Conservation (phyloP, 1,284 basidiomycete genomes). For the Malassezia restricta region DNA sequence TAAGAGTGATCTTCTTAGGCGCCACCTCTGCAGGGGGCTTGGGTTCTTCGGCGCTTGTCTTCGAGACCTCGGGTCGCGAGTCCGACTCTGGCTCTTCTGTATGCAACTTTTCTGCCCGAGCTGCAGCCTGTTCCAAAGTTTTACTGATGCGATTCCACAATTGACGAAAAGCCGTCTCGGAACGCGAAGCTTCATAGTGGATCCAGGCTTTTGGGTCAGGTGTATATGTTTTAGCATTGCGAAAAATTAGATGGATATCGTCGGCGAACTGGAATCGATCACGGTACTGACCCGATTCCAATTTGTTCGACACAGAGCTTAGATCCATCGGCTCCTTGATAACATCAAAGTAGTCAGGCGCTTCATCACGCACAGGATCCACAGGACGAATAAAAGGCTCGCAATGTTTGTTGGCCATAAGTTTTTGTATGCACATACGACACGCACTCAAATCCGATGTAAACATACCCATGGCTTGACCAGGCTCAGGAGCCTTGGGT, state of each 20-base stretch:
- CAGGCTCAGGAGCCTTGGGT: constrained; percentile 39
- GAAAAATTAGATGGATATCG: constrained; percentile 77
- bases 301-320: constrained; percentile 71
- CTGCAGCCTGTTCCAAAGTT: constrained; percentile 43
- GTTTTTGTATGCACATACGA: constrained; percentile 67
- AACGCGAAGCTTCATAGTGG: constrained; percentile 61
- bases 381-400: constrained; percentile 72
- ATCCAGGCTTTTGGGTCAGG: constrained; percentile 56
- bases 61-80: background rate
- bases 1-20: constrained; percentile 25
- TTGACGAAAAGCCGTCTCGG: constrained; percentile 75
- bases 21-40: constrained; percentile 6
- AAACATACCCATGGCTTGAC: constrained; percentile 67
- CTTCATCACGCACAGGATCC: constrained; percentile 49
- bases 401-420: constrained; percentile 56
- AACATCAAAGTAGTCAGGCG: constrained; percentile 61
- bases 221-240: constrained; percentile 82
- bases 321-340: constrained; percentile 93
- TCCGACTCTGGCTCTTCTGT: constrained; percentile 16
- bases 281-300: constrained; percentile 69
- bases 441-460: constrained; percentile 67
- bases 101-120: constrained; percentile 11
- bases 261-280: constrained; percentile 69
- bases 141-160: constrained; percentile 52
- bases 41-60: background rate